Conservation (phyloP, 2,329 filamentous ascomycete genomes). For the Proliferodiscus dingleyae region DNA sequence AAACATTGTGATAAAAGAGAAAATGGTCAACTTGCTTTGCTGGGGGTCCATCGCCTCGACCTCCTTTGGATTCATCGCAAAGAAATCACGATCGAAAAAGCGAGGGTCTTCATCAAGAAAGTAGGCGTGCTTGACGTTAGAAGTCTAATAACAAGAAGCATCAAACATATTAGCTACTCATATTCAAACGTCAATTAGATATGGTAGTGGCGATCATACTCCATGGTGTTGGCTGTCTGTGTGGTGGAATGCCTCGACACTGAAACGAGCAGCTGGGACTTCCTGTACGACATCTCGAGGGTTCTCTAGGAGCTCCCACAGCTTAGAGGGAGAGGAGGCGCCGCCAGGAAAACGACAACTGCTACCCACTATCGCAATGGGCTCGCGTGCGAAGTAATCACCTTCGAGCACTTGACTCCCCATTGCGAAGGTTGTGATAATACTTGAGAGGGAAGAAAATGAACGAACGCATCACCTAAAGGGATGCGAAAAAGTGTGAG, state of each 20-base stretch:
- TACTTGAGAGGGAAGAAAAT: too few relatives aligned
- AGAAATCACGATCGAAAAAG: constrained; percentile 35
- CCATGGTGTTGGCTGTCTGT: constrained; percentile 39
- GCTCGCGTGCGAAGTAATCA: constrained; percentile 8
- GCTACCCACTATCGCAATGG: constrained; percentile 34
- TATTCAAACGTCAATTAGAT: neutral
- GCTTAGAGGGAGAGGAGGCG: constrained; percentile 37
- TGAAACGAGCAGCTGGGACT: constrained; percentile 35
- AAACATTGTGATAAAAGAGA: too few relatives aligned
- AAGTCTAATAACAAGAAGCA: neutral
- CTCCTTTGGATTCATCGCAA: constrained; percentile 25
- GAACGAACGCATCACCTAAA: too few relatives aligned
- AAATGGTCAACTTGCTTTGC: constrained; percentile 15
- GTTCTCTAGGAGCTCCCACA: constrained; percentile 44
- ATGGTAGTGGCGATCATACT: neutral
- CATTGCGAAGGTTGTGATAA: too few relatives aligned
- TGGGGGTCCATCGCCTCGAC: constrained; percentile 24
- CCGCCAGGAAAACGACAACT: constrained; percentile 36
- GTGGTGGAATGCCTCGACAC: constrained; percentile 48
- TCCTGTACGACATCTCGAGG: constrained; percentile 43
- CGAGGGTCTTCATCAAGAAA: constrained; percentile 34
- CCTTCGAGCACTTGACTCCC: neutral
- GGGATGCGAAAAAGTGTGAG: too few relatives aligned
- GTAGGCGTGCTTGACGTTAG: constrained; percentile 20
- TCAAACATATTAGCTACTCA: neutral